Conservation (phyloP, 2,329 filamentous ascomycete species). For the Phoma herbarum region DNA sequence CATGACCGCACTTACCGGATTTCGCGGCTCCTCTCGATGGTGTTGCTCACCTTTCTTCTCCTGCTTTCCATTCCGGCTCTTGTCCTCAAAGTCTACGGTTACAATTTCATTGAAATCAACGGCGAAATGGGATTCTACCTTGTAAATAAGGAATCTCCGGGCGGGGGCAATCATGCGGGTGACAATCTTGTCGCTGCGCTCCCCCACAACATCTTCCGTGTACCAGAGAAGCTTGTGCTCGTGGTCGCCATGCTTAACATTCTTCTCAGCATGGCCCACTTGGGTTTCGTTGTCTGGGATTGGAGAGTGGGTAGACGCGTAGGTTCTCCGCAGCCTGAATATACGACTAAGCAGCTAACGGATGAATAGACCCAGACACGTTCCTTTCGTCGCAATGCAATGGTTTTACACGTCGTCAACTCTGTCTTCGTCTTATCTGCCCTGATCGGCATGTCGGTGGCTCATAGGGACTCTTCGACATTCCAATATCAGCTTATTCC, state of each 20-base stretch:
- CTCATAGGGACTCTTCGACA: constrained; percentile 41
- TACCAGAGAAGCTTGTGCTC: constrained; percentile 29
- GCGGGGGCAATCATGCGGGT: constrained; percentile 17
- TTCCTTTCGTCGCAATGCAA: constrained; percentile 46
- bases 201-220: constrained; percentile 35
- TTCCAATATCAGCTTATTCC: constrained; percentile 40
- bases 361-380: constrained; percentile 36
- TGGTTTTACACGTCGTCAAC: constrained; percentile 46
- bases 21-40: constrained; percentile 9
- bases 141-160: constrained; percentile 21
- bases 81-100: constrained; percentile 40
- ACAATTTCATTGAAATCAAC: constrained; percentile 48
- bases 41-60: constrained; percentile 11
- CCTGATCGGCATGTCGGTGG: constrained; percentile 42
- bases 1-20: constrained; percentile 9
- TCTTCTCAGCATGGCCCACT: constrained; percentile 6
- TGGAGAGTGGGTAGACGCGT: constrained; percentile 17
- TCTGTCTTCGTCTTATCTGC: constrained; percentile 42
- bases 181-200: constrained; percentile 42
- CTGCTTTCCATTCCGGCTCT: constrained; percentile 20
- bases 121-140: constrained; percentile 43
- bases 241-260: constrained; percentile 13
- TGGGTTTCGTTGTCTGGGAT: constrained; percentile 13
- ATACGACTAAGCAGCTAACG: neutral
- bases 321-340: neutral